Evolutionary conservation across 2,329 filamentous ascomycete species (phyloP).

Genomic region (Pseudogymnoascus sp.): DNA sequence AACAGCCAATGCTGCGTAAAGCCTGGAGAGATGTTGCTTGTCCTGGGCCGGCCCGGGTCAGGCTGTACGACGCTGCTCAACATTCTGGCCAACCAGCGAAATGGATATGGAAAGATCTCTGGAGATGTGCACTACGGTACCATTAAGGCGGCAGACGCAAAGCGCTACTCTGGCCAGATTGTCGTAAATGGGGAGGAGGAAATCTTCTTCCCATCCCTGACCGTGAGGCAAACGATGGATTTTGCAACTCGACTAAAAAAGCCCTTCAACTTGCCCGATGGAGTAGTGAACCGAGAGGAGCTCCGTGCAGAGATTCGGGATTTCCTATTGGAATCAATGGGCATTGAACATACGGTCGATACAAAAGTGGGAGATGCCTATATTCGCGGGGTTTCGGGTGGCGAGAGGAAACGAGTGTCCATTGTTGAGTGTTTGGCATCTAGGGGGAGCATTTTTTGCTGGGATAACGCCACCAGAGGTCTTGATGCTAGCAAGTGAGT

Average conservation of each 20-base stretch:
- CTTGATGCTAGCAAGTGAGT: conserved; percentile 49
- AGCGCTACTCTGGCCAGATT: conserved; percentile 47
- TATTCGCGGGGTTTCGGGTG: conserved; percentile 53
- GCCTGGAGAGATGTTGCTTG: conserved; percentile 64
- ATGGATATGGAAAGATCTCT: conserved; percentile 48
- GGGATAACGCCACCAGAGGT: conserved; percentile 60
- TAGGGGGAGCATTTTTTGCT: conserved; percentile 44
- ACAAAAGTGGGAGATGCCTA: conserved; percentile 51
- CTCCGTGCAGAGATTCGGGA: conserved; percentile 47
- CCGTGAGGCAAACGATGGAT: conserved; percentile 43
- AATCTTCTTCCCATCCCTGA: conserved; percentile 42
- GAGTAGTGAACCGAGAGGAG: conserved; percentile 29
- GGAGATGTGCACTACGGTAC: conserved; percentile 52
- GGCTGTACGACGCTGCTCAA: conserved; percentile 67
- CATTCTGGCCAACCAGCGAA: conserved; percentile 55
- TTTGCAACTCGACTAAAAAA: conserved; percentile 51
- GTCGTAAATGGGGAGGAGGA: conserved; percentile 48
- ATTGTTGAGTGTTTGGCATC: conserved; percentile 42
- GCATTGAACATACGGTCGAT: conserved; percentile 45
- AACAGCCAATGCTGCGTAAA: conserved; percentile 60
- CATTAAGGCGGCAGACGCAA: conserved; percentile 34
- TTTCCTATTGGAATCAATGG: conserved; percentile 32
- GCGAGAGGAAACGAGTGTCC: conserved; percentile 52
- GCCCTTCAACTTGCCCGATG: conserved; percentile 44
- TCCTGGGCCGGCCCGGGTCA: conserved; percentile 59